Base-by-base conservation (phyloP, 805 yeast species). In the Tetrapisispora pingtungensis region DNA sequence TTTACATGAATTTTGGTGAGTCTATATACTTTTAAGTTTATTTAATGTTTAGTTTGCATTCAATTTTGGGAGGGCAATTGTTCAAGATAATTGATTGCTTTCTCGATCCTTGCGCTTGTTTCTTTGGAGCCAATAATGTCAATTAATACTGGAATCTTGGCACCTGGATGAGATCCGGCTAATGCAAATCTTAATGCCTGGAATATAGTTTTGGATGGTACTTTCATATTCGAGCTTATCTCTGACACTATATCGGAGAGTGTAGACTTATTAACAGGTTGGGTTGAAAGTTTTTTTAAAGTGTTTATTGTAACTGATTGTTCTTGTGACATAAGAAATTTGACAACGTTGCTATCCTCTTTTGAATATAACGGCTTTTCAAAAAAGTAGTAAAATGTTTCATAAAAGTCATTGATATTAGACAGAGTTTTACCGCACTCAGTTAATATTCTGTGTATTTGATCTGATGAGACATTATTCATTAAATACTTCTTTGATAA, bases 121-220 rank as follows among this genome's bases (percentile, higher is more conserved):
- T 64, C 66, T 22, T 69, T 70, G 1, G 51, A 37, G 0, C 88
- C 90, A 15, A 87, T 53, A 8, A 83, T 56, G 0, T 70, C 70
- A 17, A 81, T 57, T 28, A 85, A 64, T 5, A 69, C 65, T 0
- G 82, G 83, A 4, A 88, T 66, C 15, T 78, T 77, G 26, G 81
- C 66, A 0, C 96, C 96, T 0, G 95, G 71, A 4, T 69, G 68
- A 7, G 80, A 75, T 0, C 85, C 94, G 13, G 85, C 72, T 20
- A 87, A 58, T 0, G 89, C 89, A 50, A 70, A 80, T 45, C 96
- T 68, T 13, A 84, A 54, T 0, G 78, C 54, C 52, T 75, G 77
- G 56, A 76, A 83, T 1, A 84, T 61, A 1, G 67, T 59, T 45
- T 69, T 73, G 20, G 56, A 54, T 7, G 53, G 47, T 1, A 52